These are phyloP conservation scores for Rugosomyces carneus DNA, from an alignment of 1,284 basidiomycete genomes.

Conservation along the genomic window DNA sequence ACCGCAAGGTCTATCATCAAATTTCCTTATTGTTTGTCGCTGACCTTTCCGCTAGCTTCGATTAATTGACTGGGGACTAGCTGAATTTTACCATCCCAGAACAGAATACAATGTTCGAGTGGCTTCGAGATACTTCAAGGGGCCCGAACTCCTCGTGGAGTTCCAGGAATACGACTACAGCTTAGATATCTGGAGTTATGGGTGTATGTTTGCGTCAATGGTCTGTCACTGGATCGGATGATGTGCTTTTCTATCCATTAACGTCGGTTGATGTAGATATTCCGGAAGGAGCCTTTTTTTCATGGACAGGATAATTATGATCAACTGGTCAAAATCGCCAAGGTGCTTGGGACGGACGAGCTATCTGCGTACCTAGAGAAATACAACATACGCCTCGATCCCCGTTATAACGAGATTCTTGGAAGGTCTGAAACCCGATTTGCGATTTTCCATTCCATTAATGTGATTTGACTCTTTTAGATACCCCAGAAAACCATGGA, in stretches of 20 bases:
- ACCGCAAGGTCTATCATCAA: constrained; percentile 66
- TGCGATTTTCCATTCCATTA: constrained; percentile 9
- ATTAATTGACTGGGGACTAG: constrained; percentile 98
- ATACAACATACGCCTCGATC: constrained; percentile 90
- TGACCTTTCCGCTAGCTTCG: constrained; percentile 54
- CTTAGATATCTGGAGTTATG: constrained; percentile 97
- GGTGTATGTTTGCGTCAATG: constrained; percentile 99
- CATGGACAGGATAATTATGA: constrained; percentile 99
- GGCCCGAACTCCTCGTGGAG: constrained; percentile 94
- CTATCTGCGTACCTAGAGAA: constrained; percentile 88
- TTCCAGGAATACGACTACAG: constrained; percentile 98
- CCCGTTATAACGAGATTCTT: constrained; percentile 87
- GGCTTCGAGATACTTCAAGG: constrained; percentile 97
- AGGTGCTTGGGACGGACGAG: constrained; percentile 96
- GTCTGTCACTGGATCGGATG: constrained; percentile 34
- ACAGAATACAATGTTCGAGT: constrained; percentile 99
- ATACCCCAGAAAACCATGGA: constrained; percentile 93
- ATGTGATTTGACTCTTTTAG: constrained; percentile 31
- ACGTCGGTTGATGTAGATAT: constrained; percentile 59
- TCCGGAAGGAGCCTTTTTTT: constrained; percentile 99
- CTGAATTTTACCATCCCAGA: constrained; percentile 97
- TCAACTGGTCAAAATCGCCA: constrained; percentile 97
- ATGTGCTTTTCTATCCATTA: constrained; percentile 1
- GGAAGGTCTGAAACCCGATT: constrained; percentile 47
- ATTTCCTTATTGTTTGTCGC: constrained; percentile 4